phyloP scores from a whole-genome alignment of 192 early-diverging fungal species.

The Gonapodya prolifera region DNA sequence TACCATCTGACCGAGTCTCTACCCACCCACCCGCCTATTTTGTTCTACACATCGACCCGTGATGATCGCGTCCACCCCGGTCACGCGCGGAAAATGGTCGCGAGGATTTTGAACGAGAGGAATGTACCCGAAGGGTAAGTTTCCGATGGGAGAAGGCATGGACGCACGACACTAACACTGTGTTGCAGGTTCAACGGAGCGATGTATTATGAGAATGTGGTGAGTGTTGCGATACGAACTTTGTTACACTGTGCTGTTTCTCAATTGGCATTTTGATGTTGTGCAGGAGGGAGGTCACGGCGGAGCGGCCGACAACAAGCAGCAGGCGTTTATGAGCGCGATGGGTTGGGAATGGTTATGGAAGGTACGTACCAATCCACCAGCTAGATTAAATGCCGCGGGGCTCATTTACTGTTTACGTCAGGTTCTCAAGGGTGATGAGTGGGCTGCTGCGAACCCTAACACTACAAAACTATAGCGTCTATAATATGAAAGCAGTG shows the following conservation, averaged over 20 bases:
- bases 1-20: neutral
- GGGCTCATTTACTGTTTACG: neutral
- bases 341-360: constrained; percentile 2
- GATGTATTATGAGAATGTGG: neutral
- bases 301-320: constrained; percentile 6
- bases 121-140: neutral
- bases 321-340: constrained; percentile 2
- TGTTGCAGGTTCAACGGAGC: neutral
- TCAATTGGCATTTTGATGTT: neutral
- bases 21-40: neutral
- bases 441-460: neutral
- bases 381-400: neutral
- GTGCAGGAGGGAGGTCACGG: constrained; percentile 3
- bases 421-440: neutral
- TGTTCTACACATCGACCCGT: constrained; percentile 1
- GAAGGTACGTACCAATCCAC: neutral
- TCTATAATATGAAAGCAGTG: too few relatives aligned
- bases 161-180: neutral
- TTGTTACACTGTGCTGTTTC: neutral
- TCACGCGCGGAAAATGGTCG: constrained; percentile 5
- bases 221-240: neutral
- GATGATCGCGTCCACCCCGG: constrained; percentile 5
- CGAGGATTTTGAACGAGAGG: neutral
- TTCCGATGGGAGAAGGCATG: neutral
- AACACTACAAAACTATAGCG: neutral